phyloP scores from a whole-genome alignment of 192 early-diverging fungal genomes.

The Pilobolus umbonatus region DNA sequence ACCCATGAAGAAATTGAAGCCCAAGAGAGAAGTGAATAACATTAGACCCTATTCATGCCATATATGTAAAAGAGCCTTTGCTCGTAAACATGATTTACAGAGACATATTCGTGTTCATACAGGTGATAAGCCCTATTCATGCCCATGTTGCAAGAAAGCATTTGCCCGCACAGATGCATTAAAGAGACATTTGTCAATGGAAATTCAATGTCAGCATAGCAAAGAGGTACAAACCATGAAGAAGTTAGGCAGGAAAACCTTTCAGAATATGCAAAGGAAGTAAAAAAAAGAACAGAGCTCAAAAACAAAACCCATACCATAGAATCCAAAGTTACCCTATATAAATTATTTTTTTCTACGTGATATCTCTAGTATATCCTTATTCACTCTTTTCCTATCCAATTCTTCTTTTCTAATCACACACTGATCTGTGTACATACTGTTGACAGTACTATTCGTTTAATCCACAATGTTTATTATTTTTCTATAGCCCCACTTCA shows the following conservation, averaged over 20 bases:
- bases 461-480: no score
- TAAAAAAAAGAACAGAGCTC: background rate
- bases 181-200: constrained; percentile 58
- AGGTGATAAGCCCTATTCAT: constrained; percentile 64
- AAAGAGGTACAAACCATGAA: constrained; percentile 26
- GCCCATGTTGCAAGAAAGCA: constrained; percentile 57
- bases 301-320: background rate
- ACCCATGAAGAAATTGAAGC: no score
- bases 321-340: no score
- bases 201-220: constrained; percentile 44
- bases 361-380: no score
- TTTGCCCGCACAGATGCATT: constrained; percentile 79
- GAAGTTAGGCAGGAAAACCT: background rate
- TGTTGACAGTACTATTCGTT: no score
- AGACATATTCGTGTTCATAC: constrained; percentile 65
- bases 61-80: constrained; percentile 61
- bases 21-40: background rate
- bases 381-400: constrained; percentile 3
- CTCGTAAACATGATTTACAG: constrained; percentile 75
- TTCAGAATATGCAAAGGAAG: constrained; percentile 3
- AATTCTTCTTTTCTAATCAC: no score
- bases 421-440: no score
- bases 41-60: constrained; percentile 53
- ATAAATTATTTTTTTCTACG: no score
- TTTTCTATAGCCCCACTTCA: no score